A percentile compares a stretch with the other conserved stretches of the same genome.
These are phyloP conservation scores for Thraustochytrium sp. DNA, from an alignment of 352 stramenopile genomes.

Conservation along the genomic window DNA sequence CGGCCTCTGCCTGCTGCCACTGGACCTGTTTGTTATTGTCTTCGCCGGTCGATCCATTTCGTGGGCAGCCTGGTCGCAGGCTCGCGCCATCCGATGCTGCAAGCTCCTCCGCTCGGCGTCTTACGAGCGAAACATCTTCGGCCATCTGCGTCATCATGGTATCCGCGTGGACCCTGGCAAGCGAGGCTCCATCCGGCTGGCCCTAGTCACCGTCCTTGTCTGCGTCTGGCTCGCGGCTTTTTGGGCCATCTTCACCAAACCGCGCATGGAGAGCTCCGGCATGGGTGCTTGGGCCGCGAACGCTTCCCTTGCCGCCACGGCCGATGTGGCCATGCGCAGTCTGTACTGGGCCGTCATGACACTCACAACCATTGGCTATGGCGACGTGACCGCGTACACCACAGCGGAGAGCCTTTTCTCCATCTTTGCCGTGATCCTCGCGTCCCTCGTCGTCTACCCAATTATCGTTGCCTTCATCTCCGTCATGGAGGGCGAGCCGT, in stretches of 20 bases:
- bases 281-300: background rate
- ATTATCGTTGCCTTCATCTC: slow-evolving; percentile 14
- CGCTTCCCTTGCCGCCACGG: background rate
- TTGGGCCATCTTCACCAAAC: background rate
- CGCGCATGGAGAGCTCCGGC: background rate
- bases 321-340: background rate
- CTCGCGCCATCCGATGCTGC: background rate
- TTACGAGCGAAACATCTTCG: background rate
- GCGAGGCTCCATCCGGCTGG: background rate
- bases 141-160: background rate
- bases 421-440: background rate
- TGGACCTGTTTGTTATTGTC: too few species aligned
- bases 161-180: background rate
- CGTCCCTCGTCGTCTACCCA: background rate
- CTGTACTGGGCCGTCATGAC: slow-evolving; percentile 28
- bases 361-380: slow-evolving; percentile 17
- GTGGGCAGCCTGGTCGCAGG: background rate
- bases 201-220: too few species aligned
- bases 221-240: background rate
- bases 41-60: too few species aligned
- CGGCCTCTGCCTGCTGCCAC: background rate
- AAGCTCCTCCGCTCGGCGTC: background rate
- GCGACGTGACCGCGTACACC: background rate
- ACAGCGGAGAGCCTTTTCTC: background rate
- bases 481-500: background rate